These are phyloP conservation scores for Teunomyces barrocoloradensis DNA, from an alignment of 805 yeast genomes.

Conservation along the genomic window DNA sequence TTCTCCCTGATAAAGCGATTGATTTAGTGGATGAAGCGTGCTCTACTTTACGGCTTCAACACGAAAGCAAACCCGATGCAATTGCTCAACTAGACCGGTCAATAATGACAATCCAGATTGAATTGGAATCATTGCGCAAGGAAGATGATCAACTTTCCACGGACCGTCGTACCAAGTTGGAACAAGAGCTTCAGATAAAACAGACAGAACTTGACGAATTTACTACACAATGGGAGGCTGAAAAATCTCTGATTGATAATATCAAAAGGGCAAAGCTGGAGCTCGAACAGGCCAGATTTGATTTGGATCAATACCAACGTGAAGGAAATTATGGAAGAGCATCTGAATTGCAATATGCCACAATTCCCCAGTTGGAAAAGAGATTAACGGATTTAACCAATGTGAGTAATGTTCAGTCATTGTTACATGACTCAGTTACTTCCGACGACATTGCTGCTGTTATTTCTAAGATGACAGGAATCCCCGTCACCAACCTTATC, in stretches of 20 bases:
- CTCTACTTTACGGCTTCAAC: conserved; percentile 89
- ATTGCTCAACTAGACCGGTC: conserved; percentile 84
- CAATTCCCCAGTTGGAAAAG: conserved; percentile 75
- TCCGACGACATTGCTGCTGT: conserved; percentile 93
- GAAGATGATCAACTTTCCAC: conserved; percentile 83
- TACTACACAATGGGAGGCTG: conserved; percentile 84
- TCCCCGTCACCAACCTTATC: conserved; percentile 86
- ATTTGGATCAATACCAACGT: conserved; percentile 78
- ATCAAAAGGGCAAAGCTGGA: conserved; percentile 79
- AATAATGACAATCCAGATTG: conserved; percentile 92
- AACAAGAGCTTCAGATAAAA: conserved; percentile 62
- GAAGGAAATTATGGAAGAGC: conserved; percentile 85
- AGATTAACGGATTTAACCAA: conserved; percentile 49
- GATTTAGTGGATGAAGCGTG: conserved; percentile 97
- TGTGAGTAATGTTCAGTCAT: conserved; percentile 26
- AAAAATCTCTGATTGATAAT: conserved; percentile 69
- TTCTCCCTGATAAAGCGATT: conserved; percentile 93
- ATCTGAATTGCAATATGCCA: conserved; percentile 83
- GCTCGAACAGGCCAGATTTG: conserved; percentile 79
- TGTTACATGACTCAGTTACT: conserved; percentile 89
- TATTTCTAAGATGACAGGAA: conserved; percentile 91
- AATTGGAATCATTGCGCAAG: conserved; percentile 87
- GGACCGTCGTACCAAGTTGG: conserved; percentile 74
- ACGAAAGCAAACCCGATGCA: conserved; percentile 95
- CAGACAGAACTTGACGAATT: conserved; percentile 65